Percentiles rank a stretch among this genome's conserved stretches.
These are phyloP conservation scores for Crepidotus variabilis DNA, from an alignment of 768 basidiomycete genomes.

Conservation along the genomic window DNA sequence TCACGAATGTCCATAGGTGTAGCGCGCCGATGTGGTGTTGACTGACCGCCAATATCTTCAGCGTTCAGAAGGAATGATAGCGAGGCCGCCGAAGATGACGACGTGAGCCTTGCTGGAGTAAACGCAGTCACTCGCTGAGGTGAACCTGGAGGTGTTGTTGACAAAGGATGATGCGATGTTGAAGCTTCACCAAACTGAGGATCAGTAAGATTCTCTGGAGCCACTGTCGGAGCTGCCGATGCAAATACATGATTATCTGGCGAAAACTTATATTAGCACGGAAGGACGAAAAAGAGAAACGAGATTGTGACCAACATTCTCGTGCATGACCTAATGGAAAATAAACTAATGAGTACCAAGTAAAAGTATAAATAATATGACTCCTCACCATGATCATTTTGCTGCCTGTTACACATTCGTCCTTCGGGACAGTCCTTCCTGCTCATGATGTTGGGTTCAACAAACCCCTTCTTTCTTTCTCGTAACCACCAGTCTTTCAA, in stretches of 20 bases:
- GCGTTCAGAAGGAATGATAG: slow-evolving; percentile 24
- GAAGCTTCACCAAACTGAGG: not conserved
- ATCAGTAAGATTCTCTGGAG: not conserved
- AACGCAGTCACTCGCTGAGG: slow-evolving; percentile 1
- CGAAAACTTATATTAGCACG: slow-evolving; percentile 5
- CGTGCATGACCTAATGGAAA: slow-evolving; percentile 57
- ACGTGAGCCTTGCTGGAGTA: slow-evolving; percentile 2
- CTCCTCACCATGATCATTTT: slow-evolving; percentile 50
- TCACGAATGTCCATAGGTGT: slow-evolving; percentile 7
- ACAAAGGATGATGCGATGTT: slow-evolving; percentile 4
- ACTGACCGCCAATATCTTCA: slow-evolving; percentile 12
- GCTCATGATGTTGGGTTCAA: slow-evolving; percentile 51
- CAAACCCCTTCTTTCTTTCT: slow-evolving; percentile 66
- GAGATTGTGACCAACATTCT: slow-evolving; percentile 54
- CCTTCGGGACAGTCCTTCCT: slow-evolving; percentile 70
- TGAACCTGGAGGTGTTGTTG: slow-evolving; percentile 3
- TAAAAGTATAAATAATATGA: slow-evolving; percentile 3
- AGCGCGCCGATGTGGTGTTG: slow-evolving; percentile 11
- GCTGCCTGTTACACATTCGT: slow-evolving; percentile 54
- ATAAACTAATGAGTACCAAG: not conserved
- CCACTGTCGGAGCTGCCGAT: slow-evolving; percentile 7
- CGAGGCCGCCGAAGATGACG: slow-evolving; percentile 17
- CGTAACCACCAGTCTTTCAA: slow-evolving; percentile 81
- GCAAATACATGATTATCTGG: slow-evolving; percentile 42
- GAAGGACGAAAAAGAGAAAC: not conserved